Conservation (phyloP, 225 moss, liverwort and hornwort genomes). For the Pleurozium schreberi region DNA sequence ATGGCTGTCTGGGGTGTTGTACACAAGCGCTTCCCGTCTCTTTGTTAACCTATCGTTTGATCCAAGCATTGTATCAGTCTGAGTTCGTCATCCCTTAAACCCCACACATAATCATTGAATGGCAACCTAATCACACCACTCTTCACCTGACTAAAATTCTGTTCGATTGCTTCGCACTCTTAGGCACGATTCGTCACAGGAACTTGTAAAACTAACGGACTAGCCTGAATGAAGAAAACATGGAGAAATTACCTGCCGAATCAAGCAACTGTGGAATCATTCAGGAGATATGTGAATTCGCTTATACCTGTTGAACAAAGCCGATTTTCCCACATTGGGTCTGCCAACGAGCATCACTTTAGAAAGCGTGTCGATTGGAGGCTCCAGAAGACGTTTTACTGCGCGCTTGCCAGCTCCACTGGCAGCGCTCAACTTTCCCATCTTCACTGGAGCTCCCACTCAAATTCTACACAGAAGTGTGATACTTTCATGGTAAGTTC, state of each 20-base stretch:
- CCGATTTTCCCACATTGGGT: constrained; percentile 93
- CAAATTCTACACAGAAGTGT: neutral
- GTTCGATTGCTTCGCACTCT: neutral
- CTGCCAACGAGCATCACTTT: constrained; percentile 89
- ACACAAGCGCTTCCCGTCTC: constrained; percentile 78
- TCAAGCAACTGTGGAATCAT: neutral
- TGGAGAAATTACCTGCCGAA: neutral
- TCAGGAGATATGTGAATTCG: neutral
- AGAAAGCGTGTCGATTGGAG: constrained; percentile 42
- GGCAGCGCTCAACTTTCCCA: constrained; percentile 25
- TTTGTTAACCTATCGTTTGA: constrained; percentile 58
- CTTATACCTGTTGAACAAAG: constrained; percentile 72
- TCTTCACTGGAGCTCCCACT: neutral
- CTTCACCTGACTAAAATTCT: neutral
- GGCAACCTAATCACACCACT: neutral
- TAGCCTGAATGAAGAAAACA: neutral
- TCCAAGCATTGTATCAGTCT: constrained; percentile 29
- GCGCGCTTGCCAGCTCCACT: constrained; percentile 33
- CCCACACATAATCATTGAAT: neutral
- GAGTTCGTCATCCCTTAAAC: neutral
- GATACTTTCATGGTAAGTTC: neutral
- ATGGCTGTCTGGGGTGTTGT: constrained; percentile 88
- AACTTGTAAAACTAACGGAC: neutral
- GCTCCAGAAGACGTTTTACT: constrained; percentile 39
- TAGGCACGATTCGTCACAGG: neutral